Base-by-base conservation (phyloP, 441 rosid genomes). In the Corymbia calophylla region DNA sequence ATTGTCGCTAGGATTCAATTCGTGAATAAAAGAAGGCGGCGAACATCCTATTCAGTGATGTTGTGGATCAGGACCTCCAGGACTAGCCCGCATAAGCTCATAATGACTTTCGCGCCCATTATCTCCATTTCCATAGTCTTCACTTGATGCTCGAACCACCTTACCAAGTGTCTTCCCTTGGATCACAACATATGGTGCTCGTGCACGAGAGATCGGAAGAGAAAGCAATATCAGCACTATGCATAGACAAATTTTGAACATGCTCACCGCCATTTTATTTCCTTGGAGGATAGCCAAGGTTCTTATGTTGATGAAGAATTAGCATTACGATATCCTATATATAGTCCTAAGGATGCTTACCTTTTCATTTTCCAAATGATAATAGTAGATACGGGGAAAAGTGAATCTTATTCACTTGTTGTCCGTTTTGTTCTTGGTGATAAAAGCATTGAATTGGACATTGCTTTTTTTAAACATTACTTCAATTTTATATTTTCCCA, bases 11-110 rank as follows among this genome's bases (percentile, higher is more conserved):
- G 19, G 39, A 64, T 19, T 5, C 31, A 7, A 64, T 16, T 64
- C 10, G 21, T 2, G 21, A 14, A 64, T 64, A 7, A n/a, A 64
- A 16, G 35, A n/a, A 15, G 73, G 39, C 35, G 3, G 66, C 3
- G 21, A 7, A 1, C 21, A 5, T 15, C 73, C 15, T 11, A 15
- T 64, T n/a, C 39, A 91, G 85, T 93, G 96, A 84, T 95, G 96
- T 0, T 93, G 92, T 2, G 92, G 91, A 87, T 93, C 94, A 60
- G 94, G 96, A 19, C 96, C 95, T 44, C 93, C 95, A 0, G 96
- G 95, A 56, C 94, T 93, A 1, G 66, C 64, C 88, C 95, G 88
- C 91, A 88, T 88, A 35, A 92, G 66, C 32, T 49, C 60, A 39
- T 64, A 64, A 64, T 0, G 5, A 15, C 35, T 32, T n/a, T 4